Evolutionary conservation across 331 rosid genomes (phyloP).

Genomic region (Malus hybrid): DNA sequence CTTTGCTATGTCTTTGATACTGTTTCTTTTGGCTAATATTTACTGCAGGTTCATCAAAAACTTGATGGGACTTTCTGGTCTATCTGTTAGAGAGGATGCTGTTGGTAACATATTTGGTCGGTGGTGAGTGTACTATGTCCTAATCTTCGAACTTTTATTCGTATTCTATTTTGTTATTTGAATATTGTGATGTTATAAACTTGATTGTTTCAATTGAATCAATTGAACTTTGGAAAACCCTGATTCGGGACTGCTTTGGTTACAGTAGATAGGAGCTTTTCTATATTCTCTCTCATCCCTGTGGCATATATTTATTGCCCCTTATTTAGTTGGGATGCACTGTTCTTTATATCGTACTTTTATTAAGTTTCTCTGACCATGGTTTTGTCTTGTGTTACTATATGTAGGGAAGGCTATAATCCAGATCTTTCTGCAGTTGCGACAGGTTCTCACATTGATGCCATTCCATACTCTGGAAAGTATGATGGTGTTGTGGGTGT

Average conservation of each 20-base stretch:
- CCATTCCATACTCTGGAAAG: slow-evolving; percentile 94
- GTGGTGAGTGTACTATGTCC: slow-evolving; percentile 51
- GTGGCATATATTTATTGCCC: too few relatives aligned
- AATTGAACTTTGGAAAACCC: neutral
- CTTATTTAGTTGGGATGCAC: neutral
- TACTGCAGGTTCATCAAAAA: slow-evolving; percentile 64
- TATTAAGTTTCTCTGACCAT: neutral
- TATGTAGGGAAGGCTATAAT: slow-evolving; percentile 66
- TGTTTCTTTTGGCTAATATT: neutral
- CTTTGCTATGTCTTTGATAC: neutral
- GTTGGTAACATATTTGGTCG: slow-evolving; percentile 93
- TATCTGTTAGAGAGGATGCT: slow-evolving; percentile 88
- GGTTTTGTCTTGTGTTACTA: slow-evolving; percentile 6
- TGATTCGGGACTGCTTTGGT: neutral
- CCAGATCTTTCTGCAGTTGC: slow-evolving; percentile 81
- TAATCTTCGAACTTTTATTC: neutral
- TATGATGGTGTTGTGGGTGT: slow-evolving; percentile 97
- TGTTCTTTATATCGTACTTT: slow-evolving; percentile 2
- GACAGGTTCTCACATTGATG: slow-evolving; percentile 95
- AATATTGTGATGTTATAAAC: neutral
- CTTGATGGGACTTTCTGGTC: slow-evolving; percentile 78
- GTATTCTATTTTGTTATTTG: neutral
- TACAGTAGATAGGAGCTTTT: neutral
- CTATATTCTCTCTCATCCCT: neutral
- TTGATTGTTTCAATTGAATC: neutral